A percentile compares a stretch with the other conserved stretches of the same genome.
These are phyloP conservation scores for Fusarium nisikadoi DNA, from an alignment of 2,329 filamentous ascomycete genomes.

Conservation along the genomic window DNA sequence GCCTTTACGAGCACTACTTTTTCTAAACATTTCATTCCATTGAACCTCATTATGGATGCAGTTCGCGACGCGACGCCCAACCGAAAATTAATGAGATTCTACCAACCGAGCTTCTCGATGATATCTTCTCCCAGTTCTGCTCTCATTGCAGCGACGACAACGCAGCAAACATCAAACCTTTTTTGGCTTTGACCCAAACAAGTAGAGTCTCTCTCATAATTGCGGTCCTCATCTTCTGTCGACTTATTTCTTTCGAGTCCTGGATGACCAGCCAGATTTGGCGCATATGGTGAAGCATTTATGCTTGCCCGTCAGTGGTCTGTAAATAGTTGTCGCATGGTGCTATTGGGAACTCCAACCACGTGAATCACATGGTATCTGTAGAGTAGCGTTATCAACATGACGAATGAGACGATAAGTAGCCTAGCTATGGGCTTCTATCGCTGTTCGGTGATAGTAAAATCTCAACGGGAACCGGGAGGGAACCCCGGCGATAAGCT, in stretches of 20 bases:
- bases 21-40: neutral
- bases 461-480: neutral
- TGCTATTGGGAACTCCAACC: no score
- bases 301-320: neutral
- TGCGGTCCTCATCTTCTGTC: neutral
- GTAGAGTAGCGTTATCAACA: neutral
- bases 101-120: rapidly evolving
- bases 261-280: rapidly evolving
- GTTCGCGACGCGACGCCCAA: rapidly evolving
- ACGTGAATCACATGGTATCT: rapidly evolving
- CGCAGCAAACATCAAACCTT: rapidly evolving
- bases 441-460: neutral
- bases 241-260: neutral
- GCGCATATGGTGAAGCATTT: neutral
- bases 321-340: neutral
- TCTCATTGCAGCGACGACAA: neutral
- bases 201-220: rapidly evolving
- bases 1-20: no score
- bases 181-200: neutral
- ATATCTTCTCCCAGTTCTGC: neutral
- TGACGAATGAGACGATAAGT: no score
- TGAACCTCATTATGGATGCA: rapidly evolving
- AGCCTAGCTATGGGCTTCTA: no score
- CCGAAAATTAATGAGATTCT: rapidly evolving
- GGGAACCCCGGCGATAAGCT: neutral